Evolutionary conservation across 345 rosid genomes (phyloP), one percentile per base, ranked within the genome.

Genomic region (Eutrema yunnanense): DNA sequence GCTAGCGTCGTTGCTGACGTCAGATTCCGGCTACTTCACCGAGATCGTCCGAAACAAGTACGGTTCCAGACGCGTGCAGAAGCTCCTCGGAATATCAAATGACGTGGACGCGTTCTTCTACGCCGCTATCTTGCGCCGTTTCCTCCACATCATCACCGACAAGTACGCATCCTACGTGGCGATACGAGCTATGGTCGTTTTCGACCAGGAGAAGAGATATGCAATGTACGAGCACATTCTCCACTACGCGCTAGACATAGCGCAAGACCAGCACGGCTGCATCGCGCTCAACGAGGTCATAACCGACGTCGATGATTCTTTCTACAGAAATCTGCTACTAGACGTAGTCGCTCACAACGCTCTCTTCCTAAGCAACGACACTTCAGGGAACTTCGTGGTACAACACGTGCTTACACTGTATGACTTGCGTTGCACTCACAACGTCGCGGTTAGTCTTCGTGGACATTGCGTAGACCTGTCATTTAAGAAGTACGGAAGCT

Each of bases 101-200:
- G 72, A 57, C 29, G 52, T 40, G 19, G 72, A 65, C 71, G 7
- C 42, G 0, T 2, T 55, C 26, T 46, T 56, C 43, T 65, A 29
- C 33, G n/a, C 34, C 27, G 71, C 65, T 65, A 47, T 65, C 48
- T 4, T 55, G 65, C 57, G 42, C 65, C 10, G 51, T 6, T 64
- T 73, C 77, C 12, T 44, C 36, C 5, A 5, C n/a, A 32, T 73
- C 60, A 19, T 67, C 37, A 65, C 72, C 2, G 66, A 57, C 16
- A 73, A 57, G 16, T 65, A 65, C 53, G 60, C 72, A 3, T 19
- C 60, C n/a, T 22, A 32, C 47, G 73, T 74, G 60, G 44, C 22
- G 9, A 43, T 19, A 30, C 72, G 67, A 66, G 78, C 78, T 42
- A 74, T 66, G 67, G 16, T 9, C 6, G 63, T 57, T 57, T 73